These are phyloP conservation scores for Colletotrichum ledebouriae DNA, from an alignment of 2,329 filamentous ascomycete species.

Conservation along the genomic window DNA sequence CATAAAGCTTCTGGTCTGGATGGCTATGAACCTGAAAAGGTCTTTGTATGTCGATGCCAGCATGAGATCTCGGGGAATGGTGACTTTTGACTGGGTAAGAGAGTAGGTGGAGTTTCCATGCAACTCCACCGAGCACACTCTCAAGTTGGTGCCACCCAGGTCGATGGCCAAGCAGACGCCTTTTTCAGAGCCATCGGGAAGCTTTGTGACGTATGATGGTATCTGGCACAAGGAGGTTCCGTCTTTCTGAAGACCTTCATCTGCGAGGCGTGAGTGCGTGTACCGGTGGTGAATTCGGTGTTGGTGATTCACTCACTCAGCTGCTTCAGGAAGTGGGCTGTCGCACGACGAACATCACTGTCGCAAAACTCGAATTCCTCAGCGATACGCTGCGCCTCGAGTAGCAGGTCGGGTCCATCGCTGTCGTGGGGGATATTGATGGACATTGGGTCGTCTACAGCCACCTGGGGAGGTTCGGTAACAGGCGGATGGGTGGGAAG, in stretches of 20 bases:
- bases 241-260: constrained; percentile 57
- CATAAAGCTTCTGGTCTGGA: constrained; percentile 79
- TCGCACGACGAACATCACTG: constrained; percentile 33
- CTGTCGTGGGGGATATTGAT: background rate
- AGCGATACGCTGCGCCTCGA: constrained; percentile 14
- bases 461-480: background rate
- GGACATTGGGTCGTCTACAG: constrained; percentile 8
- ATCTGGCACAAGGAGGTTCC: constrained; percentile 67
- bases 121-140: constrained; percentile 51
- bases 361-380: constrained; percentile 26
- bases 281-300: too few species aligned
- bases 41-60: constrained; percentile 58
- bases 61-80: constrained; percentile 45
- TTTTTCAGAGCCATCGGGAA: constrained; percentile 84
- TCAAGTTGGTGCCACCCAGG: constrained; percentile 52
- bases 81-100: constrained; percentile 69
- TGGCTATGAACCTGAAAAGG: constrained; percentile 80
- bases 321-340: constrained; percentile 43
- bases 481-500: constrained; percentile 9
- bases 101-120: constrained; percentile 77
- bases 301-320: constrained; percentile 41
- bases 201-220: constrained; percentile 81
- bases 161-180: constrained; percentile 55
- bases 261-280: constrained; percentile 49
- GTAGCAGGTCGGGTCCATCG: constrained; percentile 8